Percentiles rank a stretch among this genome's conserved stretches.
Evolutionary conservation across 73 alveolate genomes (phyloP).

Genomic region (Tetrahymena thermophila): DNA sequence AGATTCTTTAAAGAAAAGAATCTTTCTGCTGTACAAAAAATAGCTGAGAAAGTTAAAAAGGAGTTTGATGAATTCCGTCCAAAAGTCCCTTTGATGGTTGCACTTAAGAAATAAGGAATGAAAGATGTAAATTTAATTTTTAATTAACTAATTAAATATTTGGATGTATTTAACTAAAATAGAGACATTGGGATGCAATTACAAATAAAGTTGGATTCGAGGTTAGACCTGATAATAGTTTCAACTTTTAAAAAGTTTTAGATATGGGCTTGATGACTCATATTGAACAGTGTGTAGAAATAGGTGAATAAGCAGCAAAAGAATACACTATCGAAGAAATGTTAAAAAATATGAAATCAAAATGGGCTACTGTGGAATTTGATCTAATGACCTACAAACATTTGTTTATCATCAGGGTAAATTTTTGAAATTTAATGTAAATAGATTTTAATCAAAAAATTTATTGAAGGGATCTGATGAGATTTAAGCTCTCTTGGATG

Average conservation of each 20-base stretch:
- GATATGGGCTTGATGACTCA: slow-evolving; percentile 75
- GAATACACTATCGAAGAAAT: slow-evolving; percentile 67
- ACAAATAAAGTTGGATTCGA: slow-evolving; percentile 90
- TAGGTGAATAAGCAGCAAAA: slow-evolving; percentile 74
- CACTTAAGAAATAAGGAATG: slow-evolving; percentile 92
- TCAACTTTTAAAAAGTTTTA: slow-evolving; percentile 35
- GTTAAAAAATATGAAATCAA: slow-evolving; percentile 62
- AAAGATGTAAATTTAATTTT: slow-evolving; percentile 50
- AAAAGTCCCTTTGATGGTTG: slow-evolving; percentile 90
- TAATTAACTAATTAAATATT: background rate
- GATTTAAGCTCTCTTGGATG: slow-evolving; percentile 84
- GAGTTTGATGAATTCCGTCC: slow-evolving; percentile 90
- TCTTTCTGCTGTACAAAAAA: slow-evolving; percentile 53
- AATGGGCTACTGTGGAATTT: slow-evolving; percentile 70
- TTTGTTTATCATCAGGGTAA: background rate
- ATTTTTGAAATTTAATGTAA: slow-evolving; percentile 69
- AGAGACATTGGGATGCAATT: slow-evolving; percentile 95
- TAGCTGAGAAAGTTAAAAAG: slow-evolving; percentile 76
- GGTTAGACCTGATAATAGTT: slow-evolving; percentile 75
- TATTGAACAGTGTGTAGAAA: slow-evolving; percentile 71
- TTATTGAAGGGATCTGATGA: slow-evolving; percentile 39
- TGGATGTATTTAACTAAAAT: background rate
- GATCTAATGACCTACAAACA: slow-evolving; percentile 58
- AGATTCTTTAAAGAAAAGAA: slow-evolving; percentile 45
- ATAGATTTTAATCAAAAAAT: slow-evolving; percentile 51